These are phyloP conservation scores for Globisporangium barbulae DNA, from an alignment of 352 stramenopile genomes.

Conservation along the genomic window DNA sequence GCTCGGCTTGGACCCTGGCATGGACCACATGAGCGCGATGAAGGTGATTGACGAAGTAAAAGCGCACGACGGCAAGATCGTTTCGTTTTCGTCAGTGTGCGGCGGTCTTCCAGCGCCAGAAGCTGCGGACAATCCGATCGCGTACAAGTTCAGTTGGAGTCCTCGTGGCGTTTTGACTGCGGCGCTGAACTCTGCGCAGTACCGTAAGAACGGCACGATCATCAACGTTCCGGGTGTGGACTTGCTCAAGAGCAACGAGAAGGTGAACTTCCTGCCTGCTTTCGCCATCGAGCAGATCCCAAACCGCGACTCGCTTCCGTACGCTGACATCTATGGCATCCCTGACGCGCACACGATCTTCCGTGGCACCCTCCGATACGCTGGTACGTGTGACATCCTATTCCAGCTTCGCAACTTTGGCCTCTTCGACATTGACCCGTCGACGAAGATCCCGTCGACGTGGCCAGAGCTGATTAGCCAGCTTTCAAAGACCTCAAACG, in stretches of 20 bases:
- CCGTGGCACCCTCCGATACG: slow-evolving; percentile 93
- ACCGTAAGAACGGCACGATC: slow-evolving; percentile 80
- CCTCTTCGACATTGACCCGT: slow-evolving; percentile 76
- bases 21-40: slow-evolving; percentile 97
- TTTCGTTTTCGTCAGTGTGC: slow-evolving; percentile 93
- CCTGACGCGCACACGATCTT: slow-evolving; percentile 89
- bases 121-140: slow-evolving; percentile 93
- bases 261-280: slow-evolving; percentile 84
- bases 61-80: slow-evolving; percentile 81
- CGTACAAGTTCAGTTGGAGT: slow-evolving; percentile 98
- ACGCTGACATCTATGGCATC: slow-evolving; percentile 94
- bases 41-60: slow-evolving; percentile 96
- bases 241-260: slow-evolving; percentile 83
- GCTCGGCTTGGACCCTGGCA: slow-evolving; percentile 94
- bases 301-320: slow-evolving; percentile 93
- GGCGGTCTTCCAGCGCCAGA: slow-evolving; percentile 93
- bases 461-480: slow-evolving; percentile 86
- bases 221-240: slow-evolving; percentile 86
- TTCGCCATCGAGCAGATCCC: slow-evolving; percentile 94
- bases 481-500: slow-evolving; percentile 34
- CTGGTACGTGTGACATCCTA: slow-evolving; percentile 90
- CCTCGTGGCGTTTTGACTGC: slow-evolving; percentile 93
- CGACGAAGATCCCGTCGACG: slow-evolving; percentile 41
- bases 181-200: slow-evolving; percentile 89
- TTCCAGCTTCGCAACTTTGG: slow-evolving; percentile 90